Evolutionary conservation across 164 flowering plant genomes (phyloP).

Genomic region (Houttuynia cordata): DNA sequence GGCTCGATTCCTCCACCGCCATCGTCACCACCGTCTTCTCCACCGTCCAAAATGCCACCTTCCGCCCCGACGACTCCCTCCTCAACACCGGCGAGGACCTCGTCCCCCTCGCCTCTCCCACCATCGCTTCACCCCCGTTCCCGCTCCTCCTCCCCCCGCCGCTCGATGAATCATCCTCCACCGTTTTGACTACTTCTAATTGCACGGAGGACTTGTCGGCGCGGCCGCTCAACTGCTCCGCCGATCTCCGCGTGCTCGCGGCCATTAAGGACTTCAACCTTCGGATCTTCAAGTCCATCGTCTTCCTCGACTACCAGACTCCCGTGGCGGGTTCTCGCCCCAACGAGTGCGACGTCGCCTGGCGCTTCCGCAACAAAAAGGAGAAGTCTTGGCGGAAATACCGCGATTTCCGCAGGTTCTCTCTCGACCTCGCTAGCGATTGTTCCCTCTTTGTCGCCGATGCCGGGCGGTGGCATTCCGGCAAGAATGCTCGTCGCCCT

Average conservation of each 20-base stretch:
- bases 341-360: conserved; percentile 81
- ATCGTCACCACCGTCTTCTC: conserved; percentile 61
- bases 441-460: conserved; percentile 41
- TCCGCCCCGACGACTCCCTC: conserved; percentile 53
- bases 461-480: conserved; percentile 75
- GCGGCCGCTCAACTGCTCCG: conserved; percentile 57
- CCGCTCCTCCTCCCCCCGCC: not conserved
- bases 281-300: conserved; percentile 52
- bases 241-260: conserved; percentile 60
- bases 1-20: conserved; percentile 82
- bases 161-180: not conserved
- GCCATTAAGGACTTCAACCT: conserved; percentile 68
- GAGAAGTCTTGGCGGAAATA: conserved; percentile 97
- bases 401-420: conserved; percentile 82
- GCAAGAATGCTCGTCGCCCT: conserved; percentile 60
- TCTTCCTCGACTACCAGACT: conserved; percentile 61
- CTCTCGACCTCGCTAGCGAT: conserved; percentile 42
- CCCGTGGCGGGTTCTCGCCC: conserved; percentile 68
- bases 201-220: conserved; percentile 1
- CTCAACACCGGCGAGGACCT: conserved; percentile 80
- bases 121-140: conserved; percentile 1
- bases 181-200: not conserved
- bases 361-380: conserved; percentile 84
- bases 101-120: conserved; percentile 10
- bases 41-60: conserved; percentile 70